Conservation (phyloP, 2,329 filamentous ascomycete species). For the Hirsutella rhossiliensis region DNA sequence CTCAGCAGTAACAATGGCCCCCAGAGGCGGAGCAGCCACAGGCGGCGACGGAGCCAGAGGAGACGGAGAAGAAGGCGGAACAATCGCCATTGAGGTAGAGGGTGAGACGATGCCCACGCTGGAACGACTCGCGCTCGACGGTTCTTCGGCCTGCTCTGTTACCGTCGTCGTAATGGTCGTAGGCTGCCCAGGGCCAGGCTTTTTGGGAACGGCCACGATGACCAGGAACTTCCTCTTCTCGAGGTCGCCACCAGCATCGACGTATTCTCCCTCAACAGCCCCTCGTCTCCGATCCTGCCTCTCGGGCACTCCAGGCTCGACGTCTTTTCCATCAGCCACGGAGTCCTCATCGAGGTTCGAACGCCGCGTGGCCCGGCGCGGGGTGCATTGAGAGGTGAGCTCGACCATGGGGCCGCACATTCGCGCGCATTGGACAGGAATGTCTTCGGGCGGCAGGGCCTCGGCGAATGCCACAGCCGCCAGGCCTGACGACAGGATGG, state of each 20-base stretch:
- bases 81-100: neutral
- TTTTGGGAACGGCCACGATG: neutral
- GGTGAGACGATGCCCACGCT: neutral
- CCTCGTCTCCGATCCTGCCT: neutral
- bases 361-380: neutral
- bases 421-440: slow-evolving; percentile 25
- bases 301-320: neutral
- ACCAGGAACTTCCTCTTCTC: neutral
- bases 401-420: slow-evolving; percentile 32
- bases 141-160: neutral
- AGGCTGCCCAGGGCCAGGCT: neutral
- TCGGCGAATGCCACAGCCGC: slow-evolving; percentile 15
- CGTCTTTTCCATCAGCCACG: too few relatives aligned
- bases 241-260: neutral
- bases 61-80: too few relatives aligned
- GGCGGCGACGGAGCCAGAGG: too few relatives aligned
- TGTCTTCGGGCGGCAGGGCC: slow-evolving; percentile 20
- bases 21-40: too few relatives aligned
- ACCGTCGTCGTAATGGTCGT: neutral
- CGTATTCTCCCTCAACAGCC: neutral
- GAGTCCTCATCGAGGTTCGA: neutral
- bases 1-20: too few relatives aligned
- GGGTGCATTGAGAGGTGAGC: slow-evolving; percentile 23
- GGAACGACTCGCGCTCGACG: neutral
- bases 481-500: slow-evolving; percentile 15